Base-by-base conservation (phyloP, 2,329 filamentous ascomycete genomes). In the Spiromastix sp. region DNA sequence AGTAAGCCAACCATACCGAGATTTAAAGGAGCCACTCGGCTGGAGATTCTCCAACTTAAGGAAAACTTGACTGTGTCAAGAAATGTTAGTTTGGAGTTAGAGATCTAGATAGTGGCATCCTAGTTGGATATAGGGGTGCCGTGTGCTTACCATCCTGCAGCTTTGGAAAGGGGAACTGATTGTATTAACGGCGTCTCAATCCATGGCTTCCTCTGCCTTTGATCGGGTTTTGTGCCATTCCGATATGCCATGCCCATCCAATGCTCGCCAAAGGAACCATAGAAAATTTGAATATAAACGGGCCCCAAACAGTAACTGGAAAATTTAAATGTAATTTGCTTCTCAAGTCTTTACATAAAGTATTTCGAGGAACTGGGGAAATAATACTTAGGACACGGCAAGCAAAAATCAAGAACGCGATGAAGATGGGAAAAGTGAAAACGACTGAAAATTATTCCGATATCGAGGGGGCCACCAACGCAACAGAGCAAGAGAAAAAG, bases 161-260 rank as follows among this genome's bases (percentile, higher is more conserved):
- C 69, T 43, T 74, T 71, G 29, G 81, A 85, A 24, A 87, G 68
- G 10, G 73, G 64, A 33, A 70, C 65, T 3, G 77, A 85, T 49
- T 77, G 72, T 40, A 83, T 68, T 41, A 83, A 68, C 17, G 83
- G 82, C 12, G 83, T 87, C 53, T 79, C 65, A 40, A 76, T 72
- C 79, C 80, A 86, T 37, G 81, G 77, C 34, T 51, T 56, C 34
- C 55, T n/a, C 47, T 43, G 36, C 42, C 41, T 30, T 41, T 40
- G 42, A 49, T 46, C 39, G 17, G n/a, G n/a, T n/a, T n/a, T n/a
- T n/a, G n/a, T n/a, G n/a, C n/a, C 12, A 25, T 49, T 71, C 70
- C 63, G 98, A 98, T 74, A 95, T 82, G 28, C 91, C 91, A 66
- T 98, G 89, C 60, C 98, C 91, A 57, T 98, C 91, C n/a, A n/a